Base-by-base conservation (phyloP, 1,284 basidiomycete genomes). In the Agroathelia rolfsii region DNA sequence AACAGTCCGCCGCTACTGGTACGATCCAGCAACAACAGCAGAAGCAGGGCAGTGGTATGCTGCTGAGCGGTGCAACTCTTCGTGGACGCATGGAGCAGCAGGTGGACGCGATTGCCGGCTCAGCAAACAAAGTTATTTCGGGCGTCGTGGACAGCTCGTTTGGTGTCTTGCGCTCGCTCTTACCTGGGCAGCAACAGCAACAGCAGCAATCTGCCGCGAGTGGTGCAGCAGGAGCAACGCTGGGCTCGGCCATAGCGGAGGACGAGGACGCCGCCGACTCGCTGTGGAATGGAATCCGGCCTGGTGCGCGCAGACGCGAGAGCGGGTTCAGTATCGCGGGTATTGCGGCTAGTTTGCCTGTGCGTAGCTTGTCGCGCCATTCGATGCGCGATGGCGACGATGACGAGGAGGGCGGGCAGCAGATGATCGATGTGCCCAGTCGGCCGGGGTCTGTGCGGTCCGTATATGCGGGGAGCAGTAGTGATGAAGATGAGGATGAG, bases 61-160 rank as follows among this genome's bases (percentile, higher is more conserved):
- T 32, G 47, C 37, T 49, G 17, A 55, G 59, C 3, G 59, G 70
- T 4, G n/a, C n/a, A n/a, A 64, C 72, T 38, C 53, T 84, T 11
- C 66, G 81, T n/a, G 80, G 82, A 3, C 69, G 82, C 25, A 76
- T 90, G 7, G 79, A 77, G 43, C 82, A 87, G 46, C 79, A 80
- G 49, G 85, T 90, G 3, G 84, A 87, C 39, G 82, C 82, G 9
- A 67, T 92, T 20, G 73, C 85, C 0, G 83, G 74, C 7, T 82
- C 81, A 0, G 87, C 88, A 9, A 87, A 86, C 53, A 88, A 87
- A 50, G 83, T 89, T 27, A 65, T 90, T 33, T 76, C 68, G 1
- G 87, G 85, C 13, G 87, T 92, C 23, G 79, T 92, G 32, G 88
- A 90, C 49, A 76, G 83, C 1, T 86, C 72, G 8, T 75, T 90